These are phyloP conservation scores for Pulveroboletus sp. DNA, from an alignment of 1,284 basidiomycete species.

Conservation along the genomic window DNA sequence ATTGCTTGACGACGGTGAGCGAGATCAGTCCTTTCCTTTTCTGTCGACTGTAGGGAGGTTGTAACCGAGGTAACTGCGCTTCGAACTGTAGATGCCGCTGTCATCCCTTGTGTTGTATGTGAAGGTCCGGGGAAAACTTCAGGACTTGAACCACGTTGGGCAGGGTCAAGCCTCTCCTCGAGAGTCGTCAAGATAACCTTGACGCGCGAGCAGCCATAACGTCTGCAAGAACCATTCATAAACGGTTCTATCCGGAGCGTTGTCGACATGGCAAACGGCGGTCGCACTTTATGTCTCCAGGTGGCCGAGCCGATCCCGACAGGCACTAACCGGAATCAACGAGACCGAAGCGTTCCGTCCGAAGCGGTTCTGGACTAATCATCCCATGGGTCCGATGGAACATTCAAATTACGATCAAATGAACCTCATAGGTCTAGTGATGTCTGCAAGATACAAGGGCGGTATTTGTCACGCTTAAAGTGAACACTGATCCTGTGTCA, in stretches of 20 bases:
- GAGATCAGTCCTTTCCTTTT: no score
- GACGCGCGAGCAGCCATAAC: conserved; percentile 16
- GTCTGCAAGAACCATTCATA: conserved; percentile 5
- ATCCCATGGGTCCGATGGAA: conserved; percentile 29
- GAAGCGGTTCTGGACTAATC: conserved; percentile 24
- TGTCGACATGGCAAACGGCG: neutral
- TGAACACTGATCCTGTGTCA: conserved; percentile 69
- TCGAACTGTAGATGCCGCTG: no score
- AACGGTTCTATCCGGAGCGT: conserved; percentile 1
- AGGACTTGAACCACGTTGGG: conserved; percentile 2
- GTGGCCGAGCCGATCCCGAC: conserved; percentile 25
- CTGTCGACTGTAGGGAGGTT: no score
- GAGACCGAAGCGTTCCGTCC: conserved; percentile 26
- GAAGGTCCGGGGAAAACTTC: conserved; percentile 6
- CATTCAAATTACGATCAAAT: no score
- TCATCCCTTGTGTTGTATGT: no score
- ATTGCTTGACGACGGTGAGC: no score
- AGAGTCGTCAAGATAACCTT: conserved; percentile 9
- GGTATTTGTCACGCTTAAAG: conserved; percentile 38
- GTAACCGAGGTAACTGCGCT: no score
- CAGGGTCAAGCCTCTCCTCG: conserved; percentile 4
- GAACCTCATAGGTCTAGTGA: conserved; percentile 39
- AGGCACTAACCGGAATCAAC: conserved; percentile 22
- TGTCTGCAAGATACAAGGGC: conserved; percentile 4
- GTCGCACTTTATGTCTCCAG: conserved; percentile 27